Base-by-base conservation (phyloP, 2,329 filamentous ascomycete genomes). In the Aspergillus tanneri region DNA sequence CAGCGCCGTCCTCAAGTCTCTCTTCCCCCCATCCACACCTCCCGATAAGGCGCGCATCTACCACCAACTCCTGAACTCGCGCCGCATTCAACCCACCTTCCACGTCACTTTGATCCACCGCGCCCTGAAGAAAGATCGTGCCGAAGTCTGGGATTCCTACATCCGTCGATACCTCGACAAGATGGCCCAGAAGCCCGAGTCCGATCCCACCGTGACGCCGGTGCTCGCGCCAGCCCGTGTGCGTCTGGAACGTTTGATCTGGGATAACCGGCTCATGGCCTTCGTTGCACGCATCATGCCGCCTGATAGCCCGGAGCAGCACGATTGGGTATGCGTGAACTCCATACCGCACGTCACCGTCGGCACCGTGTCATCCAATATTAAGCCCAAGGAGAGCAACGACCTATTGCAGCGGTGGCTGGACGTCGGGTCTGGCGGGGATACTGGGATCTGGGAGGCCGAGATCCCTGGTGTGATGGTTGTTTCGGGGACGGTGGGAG, bases 371-470 rank as follows among this genome's bases (percentile, higher is more conserved):
- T 80, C 84, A 56, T 70, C 77, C 38, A 69, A 77, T 6, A 82
- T 97, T 61, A 97, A 96, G 74, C 92, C 93, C 0, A 91, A 88
- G 70, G 92, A 99, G 75, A 95, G 91, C 72, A 99, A 99, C 64
- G 85, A 89, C 50, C 60, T 99, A 63, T 69, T 99, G 49, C 77
- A 77, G 54, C 76, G 77, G 50, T 97, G 92, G 92, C 65, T 93
- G 52, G 77, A 85, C 53, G 68, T 72, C 41, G 83, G 83, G 0
- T 62, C 78, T 63, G 68, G 68, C 2, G 72, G 67, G 5, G 64
- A 70, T n/a, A 77, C 68, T 4, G 80, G 79, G 0, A 81, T 84
- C 46, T 71, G 69, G 32, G 82, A 85, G 60, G 59, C 75, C 14
- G 72, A 74, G 50, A 71, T 85, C 8, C 73, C 74, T 43, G 79